Base-by-base conservation (phyloP, 495 filamentous ascomycete species). In the Rhizodiscina lignyota region DNA sequence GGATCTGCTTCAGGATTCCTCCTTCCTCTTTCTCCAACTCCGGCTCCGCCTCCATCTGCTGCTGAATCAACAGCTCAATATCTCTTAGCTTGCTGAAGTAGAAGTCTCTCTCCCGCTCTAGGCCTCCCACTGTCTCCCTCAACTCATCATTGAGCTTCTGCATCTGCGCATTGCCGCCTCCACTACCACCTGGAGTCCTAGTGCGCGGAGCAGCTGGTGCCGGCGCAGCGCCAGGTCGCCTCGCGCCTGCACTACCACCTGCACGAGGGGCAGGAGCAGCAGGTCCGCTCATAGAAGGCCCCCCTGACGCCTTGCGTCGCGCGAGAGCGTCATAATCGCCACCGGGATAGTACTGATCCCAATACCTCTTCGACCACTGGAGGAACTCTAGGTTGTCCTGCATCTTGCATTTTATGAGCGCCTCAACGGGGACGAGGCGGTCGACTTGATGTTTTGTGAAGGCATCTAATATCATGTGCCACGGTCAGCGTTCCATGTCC, bases 381-480 rank as follows among this genome's bases (percentile, higher is more conserved):
- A 97, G 72, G 59, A 96, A 97, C 52, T 94, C 91, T 41, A 97
- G 83, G 63, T 97, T 97, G 55, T 97, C 89, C 62, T 97, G 89
- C 83, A 97, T 96, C 63, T 91, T 92, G 68, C 89, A 97, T 60
- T 94, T 96, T 43, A 84, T 68, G 37, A 97, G 76, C 44, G 70
- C 62, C 56, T 93, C 75, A 47, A 94, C 79, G 44, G 84, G 85
- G 41, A 96, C 72, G 18, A 75, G 74, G 46, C 82, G 83, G 36
- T 94, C 83, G 55, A 97, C 72, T 23, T 67, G 55, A 61, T 96
- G 87, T 45, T 75, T 74, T 23, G 79, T 70, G 54, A 96, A 96
- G 31, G 72, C 65, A 54, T 79, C 85, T 93, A 36, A 32, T 41
- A 30, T 11, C 39, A 37, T 35, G 33, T 10, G 30, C n/a, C n/a